Conservation (phyloP, 257 asterid species). For the Solanum habrochaites region DNA sequence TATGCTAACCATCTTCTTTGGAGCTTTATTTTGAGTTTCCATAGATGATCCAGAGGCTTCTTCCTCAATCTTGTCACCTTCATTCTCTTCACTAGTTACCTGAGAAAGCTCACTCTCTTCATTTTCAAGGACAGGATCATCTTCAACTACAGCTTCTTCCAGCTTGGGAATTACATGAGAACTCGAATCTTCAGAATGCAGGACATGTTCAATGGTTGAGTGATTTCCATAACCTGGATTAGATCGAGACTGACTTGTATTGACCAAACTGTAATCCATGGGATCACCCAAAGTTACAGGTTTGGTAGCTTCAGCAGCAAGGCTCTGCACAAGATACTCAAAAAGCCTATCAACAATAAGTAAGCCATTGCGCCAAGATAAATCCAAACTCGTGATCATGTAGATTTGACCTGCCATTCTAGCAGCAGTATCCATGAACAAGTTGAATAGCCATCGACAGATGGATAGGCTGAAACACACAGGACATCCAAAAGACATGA, state of each 20-base stretch:
- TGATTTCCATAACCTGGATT: background rate
- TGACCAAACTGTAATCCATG: background rate
- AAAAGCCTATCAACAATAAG: background rate
- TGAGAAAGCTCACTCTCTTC: background rate
- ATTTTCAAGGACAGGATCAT: background rate
- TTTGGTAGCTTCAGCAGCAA: slow-evolving; percentile 12
- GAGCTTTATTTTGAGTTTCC: background rate
- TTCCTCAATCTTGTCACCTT: background rate
- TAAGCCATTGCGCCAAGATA: background rate
- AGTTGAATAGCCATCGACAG: background rate
- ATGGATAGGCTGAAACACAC: background rate
- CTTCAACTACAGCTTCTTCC: background rate
- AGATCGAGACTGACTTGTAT: background rate
- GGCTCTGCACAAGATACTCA: background rate
- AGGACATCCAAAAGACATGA: background rate
- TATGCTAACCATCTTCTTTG: slow-evolving; percentile 23
- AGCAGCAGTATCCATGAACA: background rate
- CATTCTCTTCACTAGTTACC: background rate
- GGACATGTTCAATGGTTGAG: background rate
- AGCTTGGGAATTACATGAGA: background rate
- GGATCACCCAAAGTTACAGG: slow-evolving; percentile 9
- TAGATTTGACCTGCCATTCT: background rate
- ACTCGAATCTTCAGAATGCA: background rate
- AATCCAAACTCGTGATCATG: background rate
- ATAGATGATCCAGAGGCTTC: background rate